Evolutionary conservation across 2,329 filamentous ascomycete genomes (phyloP), one percentile per base, ranked within the genome.

Genomic region (Westerdykella sp.): DNA sequence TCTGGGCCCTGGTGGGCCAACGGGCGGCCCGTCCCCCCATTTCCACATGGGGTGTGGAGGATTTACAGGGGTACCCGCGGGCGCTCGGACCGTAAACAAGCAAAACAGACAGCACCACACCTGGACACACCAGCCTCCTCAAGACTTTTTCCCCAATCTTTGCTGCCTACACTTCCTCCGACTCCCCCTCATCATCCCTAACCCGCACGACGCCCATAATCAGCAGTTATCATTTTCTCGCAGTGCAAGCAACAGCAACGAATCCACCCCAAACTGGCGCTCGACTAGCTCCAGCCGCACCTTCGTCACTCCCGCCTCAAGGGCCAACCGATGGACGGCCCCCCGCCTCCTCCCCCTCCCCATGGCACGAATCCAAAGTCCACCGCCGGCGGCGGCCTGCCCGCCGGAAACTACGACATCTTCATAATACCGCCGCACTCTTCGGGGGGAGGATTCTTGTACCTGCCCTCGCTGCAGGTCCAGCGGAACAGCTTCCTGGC

Each of bases 371-470:
- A 81, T 54, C 85, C 87, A 39, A 83, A 83, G 65, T 79, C 79
- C 15, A 68, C 64, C 11, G 57, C 52, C 44, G 63, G 64, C 32
- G 47, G 50, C 11, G 84, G 85, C 44, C 73, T 96, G 38, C 91
- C 91, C 2, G 77, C 85, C 1, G 90, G 91, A 43, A 94, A 93
- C 64, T 97, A 95, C 69, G 91, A 97, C 72, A 95, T 97, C 63
- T 96, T 96, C 72, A 85, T 96, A 65, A 90, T 97, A 59, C 91
- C 91, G 6, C 87, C 90, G 37, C 89, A 95, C 67, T 91, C 89
- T 10, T 78, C 90, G 6, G 91, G 91, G 41, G 81, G 83, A 0
- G 91, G 91, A 28, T 96, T 96, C 68, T 74, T 97, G 22, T 96
- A 97, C 66, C 79, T 97, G n/a, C 91, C 91, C 0, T 95, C 90